Evolutionary conservation across 768 basidiomycete genomes (phyloP).

Genomic region (Hebeloma cylindrosporum): DNA sequence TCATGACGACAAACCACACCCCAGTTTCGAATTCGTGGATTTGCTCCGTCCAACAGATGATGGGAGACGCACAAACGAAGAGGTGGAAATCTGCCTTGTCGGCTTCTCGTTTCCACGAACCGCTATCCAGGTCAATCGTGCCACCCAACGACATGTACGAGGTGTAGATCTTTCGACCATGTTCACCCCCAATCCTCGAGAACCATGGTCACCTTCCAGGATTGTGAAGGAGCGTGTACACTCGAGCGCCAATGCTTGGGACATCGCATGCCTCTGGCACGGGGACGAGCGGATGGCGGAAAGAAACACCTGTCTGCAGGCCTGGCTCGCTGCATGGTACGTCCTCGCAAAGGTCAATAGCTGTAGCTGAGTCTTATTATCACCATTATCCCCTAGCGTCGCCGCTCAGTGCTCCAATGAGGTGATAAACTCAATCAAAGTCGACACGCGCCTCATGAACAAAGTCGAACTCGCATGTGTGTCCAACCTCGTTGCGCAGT

Average conservation of each 20-base stretch:
- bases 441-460: conserved; percentile 23
- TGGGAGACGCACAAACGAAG: neutral
- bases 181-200: conserved; percentile 17
- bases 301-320: conserved; percentile 34
- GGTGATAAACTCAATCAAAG: conserved; percentile 8
- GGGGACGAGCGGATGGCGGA: conserved; percentile 16
- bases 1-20: neutral
- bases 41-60: neutral
- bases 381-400: conserved; percentile 28
- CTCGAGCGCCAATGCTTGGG: conserved; percentile 9
- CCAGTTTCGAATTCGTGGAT: neutral
- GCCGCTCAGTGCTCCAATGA: conserved; percentile 12
- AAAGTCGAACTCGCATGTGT: conserved; percentile 34
- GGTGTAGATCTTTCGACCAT: conserved; percentile 41
- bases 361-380: too few species aligned
- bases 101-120: conserved; percentile 38
- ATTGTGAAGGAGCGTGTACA: conserved; percentile 23
- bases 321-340: conserved; percentile 40
- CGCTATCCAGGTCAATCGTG: conserved; percentile 31
- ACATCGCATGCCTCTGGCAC: conserved; percentile 32
- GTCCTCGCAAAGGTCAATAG: too few species aligned
- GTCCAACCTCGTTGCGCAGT: conserved; percentile 29
- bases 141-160: conserved; percentile 25
- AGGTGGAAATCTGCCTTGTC: conserved; percentile 28
- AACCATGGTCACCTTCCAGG: conserved; percentile 26